Evolutionary conservation across 2,329 filamentous ascomycete species (phyloP).

Genomic region (Neonectria ditissima): DNA sequence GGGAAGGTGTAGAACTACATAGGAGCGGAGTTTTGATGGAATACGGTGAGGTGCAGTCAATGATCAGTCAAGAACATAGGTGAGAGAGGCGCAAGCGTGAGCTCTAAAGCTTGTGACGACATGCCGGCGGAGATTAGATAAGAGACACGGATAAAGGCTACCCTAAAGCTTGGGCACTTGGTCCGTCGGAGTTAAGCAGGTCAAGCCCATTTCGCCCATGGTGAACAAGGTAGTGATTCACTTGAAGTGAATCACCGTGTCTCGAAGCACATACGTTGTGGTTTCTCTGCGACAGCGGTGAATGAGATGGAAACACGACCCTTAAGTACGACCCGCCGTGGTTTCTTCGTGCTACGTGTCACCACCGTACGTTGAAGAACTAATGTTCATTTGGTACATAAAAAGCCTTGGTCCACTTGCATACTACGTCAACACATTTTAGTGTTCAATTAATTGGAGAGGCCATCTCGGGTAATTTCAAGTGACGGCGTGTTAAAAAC

Average conservation of each 20-base stretch:
- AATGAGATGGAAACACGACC: not conserved
- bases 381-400: too few species aligned
- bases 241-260: not conserved
- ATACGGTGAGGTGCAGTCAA: not conserved
- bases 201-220: not conserved
- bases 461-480: not conserved
- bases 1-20: not conserved
- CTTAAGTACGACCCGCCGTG: not conserved
- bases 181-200: not conserved
- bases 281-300: not conserved
- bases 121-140: constrained; percentile 44
- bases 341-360: too few species aligned
- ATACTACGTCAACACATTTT: too few species aligned
- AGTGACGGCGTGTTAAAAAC: not conserved
- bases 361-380: too few species aligned
- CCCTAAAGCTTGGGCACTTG: not conserved
- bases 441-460: not conserved
- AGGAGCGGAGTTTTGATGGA: not conserved
- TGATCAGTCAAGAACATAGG: not conserved
- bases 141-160: constrained; percentile 2
- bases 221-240: not conserved
- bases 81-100: constrained; percentile 23
- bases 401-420: too few species aligned
- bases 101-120: constrained; percentile 41
- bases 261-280: not conserved